These are phyloP conservation scores for Microdochium trichocladiopsis DNA, from an alignment of 2,329 filamentous ascomycete genomes.

Conservation along the genomic window DNA sequence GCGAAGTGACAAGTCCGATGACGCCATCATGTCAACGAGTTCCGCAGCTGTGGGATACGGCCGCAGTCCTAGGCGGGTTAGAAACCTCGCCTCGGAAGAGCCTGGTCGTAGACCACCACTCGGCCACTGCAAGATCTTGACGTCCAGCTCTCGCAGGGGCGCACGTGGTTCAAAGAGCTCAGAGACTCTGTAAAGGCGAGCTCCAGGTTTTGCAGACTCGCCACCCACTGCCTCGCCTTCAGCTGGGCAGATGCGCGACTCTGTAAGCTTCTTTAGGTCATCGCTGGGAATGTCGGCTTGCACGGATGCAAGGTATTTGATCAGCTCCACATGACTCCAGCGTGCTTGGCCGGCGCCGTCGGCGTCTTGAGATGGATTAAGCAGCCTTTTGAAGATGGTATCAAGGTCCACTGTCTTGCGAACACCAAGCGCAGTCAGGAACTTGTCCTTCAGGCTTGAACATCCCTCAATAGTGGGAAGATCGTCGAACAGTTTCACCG, in stretches of 20 bases:
- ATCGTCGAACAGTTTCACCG: constrained; percentile 93
- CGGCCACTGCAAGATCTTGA: constrained; percentile 81
- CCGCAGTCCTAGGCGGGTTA: constrained; percentile 66
- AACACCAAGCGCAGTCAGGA: constrained; percentile 75
- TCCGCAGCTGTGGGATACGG: constrained; percentile 64
- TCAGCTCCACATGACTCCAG: constrained; percentile 91
- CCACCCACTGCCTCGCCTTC: constrained; percentile 44
- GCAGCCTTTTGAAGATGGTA: constrained; percentile 82
- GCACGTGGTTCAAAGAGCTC: constrained; percentile 79
- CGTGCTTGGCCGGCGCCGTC: constrained; percentile 48
- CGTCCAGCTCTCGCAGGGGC: constrained; percentile 57
- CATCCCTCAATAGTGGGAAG: constrained; percentile 73
- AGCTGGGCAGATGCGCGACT: constrained; percentile 75
- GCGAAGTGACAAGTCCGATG: constrained; percentile 50
- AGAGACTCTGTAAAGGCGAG: constrained; percentile 59
- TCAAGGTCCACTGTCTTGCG: constrained; percentile 92
- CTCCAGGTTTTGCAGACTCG: not conserved
- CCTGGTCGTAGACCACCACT: constrained; percentile 57
- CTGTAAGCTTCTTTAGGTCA: constrained; percentile 72
- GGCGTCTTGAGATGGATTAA: constrained; percentile 49
- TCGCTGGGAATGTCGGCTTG: constrained; percentile 77
- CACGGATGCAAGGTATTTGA: constrained; percentile 90
- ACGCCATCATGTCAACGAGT: constrained; percentile 71
- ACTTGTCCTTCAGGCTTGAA: constrained; percentile 82
- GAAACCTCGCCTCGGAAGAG: constrained; percentile 68